Percentiles rank a stretch among this genome's conserved stretches.
These are phyloP conservation scores for Tilletia indica DNA, from an alignment of 1,284 basidiomycete genomes.

Conservation along the genomic window DNA sequence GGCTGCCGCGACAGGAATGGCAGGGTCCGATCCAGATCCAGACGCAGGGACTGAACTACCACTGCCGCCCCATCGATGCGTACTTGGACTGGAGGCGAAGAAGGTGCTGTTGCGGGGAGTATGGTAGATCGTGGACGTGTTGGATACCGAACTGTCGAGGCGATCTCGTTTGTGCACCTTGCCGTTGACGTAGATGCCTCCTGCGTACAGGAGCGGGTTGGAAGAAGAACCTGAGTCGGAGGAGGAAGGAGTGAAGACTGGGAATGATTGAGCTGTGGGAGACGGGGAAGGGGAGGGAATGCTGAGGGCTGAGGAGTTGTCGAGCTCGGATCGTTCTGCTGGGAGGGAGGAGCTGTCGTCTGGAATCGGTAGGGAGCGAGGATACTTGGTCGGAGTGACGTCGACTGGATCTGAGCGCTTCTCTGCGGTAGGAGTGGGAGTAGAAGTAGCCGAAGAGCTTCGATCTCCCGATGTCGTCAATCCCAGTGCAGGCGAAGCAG, in stretches of 20 bases:
- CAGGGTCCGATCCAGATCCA: background rate
- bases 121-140: conserved; percentile 38
- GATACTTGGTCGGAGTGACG: no score
- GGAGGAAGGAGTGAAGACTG: background rate
- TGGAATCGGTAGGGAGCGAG: no score
- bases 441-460: no score
- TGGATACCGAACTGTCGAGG: conserved; percentile 18
- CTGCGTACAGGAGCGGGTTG: background rate
- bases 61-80: background rate
- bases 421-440: no score
- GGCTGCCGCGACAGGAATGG: no score
- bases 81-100: conserved; percentile 29
- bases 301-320: conserved; percentile 4
- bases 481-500: no score
- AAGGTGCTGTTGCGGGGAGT: conserved; percentile 41
- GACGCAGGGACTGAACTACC: background rate
- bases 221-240: background rate
- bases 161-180: conserved; percentile 3
- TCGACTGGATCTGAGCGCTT: no score
- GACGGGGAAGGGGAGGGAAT: background rate
- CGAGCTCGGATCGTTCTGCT: background rate
- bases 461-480: no score
- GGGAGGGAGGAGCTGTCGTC: no score
- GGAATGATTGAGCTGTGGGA: background rate
- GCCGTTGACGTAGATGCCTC: conserved; percentile 12